Conservation (phyloP, 768 basidiomycete species). For the Suillus weaverae region DNA sequence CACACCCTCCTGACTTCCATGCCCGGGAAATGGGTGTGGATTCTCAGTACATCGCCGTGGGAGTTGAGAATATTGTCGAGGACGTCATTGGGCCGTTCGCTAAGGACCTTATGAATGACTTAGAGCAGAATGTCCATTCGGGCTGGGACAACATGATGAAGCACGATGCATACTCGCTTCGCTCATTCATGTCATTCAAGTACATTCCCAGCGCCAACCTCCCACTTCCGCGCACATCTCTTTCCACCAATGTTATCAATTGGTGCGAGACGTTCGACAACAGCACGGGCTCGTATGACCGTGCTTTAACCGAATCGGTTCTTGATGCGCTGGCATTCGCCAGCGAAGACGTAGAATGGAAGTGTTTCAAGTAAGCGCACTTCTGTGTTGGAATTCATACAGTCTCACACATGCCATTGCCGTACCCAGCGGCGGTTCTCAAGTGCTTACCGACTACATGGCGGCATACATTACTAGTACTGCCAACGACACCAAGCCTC, state of each 20-base stretch:
- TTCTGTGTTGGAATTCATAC: background rate
- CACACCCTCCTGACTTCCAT: background rate
- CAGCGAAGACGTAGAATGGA: constrained; percentile 19
- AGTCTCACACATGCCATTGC: background rate
- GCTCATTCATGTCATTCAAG: constrained; percentile 19
- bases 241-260: background rate
- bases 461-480: constrained; percentile 11
- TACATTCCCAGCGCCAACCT: background rate
- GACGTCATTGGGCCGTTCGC: constrained; percentile 22
- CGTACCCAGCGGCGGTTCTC: constrained; percentile 22
- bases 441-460: constrained; percentile 26
- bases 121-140: constrained; percentile 12
- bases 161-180: constrained; percentile 26
- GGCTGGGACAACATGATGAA: constrained; percentile 26
- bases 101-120: constrained; percentile 17
- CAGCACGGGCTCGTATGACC: constrained; percentile 34
- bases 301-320: constrained; percentile 34
- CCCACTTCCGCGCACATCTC: background rate
- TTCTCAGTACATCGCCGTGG: constrained; percentile 15
- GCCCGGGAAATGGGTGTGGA: background rate
- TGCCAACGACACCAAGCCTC: constrained; percentile 5
- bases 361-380: constrained; percentile 31
- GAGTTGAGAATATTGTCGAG: constrained; percentile 19
- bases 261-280: constrained; percentile 31
- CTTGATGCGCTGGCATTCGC: constrained; percentile 30